Conservation (phyloP, 2,329 filamentous ascomycete species). For the Epichloe amarillans region DNA sequence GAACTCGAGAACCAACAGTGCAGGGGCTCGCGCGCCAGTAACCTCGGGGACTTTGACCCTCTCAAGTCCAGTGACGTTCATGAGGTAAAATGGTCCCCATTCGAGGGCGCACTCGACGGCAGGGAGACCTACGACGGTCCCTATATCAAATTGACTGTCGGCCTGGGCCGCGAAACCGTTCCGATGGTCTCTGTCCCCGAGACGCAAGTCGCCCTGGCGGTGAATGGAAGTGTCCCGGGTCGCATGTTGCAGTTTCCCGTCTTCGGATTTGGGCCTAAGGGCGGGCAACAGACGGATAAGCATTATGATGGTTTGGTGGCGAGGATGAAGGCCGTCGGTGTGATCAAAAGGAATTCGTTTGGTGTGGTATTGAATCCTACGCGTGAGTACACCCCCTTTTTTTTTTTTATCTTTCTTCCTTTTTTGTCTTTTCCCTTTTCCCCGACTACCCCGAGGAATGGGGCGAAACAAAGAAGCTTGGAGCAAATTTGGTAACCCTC, state of each 20-base stretch:
- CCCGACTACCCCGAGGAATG: too few relatives aligned
- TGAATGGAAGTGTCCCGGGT: background rate
- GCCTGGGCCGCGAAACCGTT: background rate
- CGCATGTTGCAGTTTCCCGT: background rate
- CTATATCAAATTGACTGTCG: background rate
- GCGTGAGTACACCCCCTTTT: background rate
- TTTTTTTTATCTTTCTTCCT: too few relatives aligned
- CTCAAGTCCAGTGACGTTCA: background rate
- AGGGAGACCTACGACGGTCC: accelerated
- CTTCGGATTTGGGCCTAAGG: background rate
- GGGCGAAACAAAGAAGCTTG: too few relatives aligned
- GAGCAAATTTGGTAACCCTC: too few relatives aligned
- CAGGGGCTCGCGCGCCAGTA: background rate
- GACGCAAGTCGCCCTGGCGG: background rate
- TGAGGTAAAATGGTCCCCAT: background rate
- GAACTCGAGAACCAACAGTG: background rate
- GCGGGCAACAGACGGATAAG: background rate
- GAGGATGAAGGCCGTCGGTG: background rate
- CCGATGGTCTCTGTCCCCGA: background rate
- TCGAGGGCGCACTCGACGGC: accelerated
- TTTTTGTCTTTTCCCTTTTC: too few relatives aligned
- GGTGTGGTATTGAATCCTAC: background rate
- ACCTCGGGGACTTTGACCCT: background rate
- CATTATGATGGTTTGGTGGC: background rate
- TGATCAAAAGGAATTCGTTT: background rate